A percentile compares a stretch with the other conserved stretches of the same genome.
Evolutionary conservation across 495 filamentous ascomycete genomes (phyloP).

Genomic region (Mycothermus thermophilus): DNA sequence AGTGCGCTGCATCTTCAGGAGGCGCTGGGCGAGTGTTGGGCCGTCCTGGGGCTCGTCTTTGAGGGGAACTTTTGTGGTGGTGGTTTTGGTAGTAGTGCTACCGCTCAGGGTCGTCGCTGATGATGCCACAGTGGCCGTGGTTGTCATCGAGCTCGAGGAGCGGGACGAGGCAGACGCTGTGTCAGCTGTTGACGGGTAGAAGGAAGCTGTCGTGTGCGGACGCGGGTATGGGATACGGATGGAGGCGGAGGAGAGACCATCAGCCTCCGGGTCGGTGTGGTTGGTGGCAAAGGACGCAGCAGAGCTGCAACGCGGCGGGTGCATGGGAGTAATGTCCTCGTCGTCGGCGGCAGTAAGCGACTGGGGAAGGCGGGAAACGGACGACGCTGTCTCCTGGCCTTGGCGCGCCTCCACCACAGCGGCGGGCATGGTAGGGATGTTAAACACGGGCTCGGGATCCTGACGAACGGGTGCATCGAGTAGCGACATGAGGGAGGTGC

Average conservation of each 20-base stretch:
- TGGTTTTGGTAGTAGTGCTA: slow-evolving; percentile 25
- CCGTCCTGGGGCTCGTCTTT: slow-evolving; percentile 17
- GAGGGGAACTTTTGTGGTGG: slow-evolving; percentile 36
- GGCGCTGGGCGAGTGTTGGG: slow-evolving; percentile 15
- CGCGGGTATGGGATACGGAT: background rate
- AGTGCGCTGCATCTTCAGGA: slow-evolving; percentile 20
- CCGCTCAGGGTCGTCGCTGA: slow-evolving; percentile 11
- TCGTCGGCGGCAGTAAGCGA: too few relatives aligned
- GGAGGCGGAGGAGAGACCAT: background rate
- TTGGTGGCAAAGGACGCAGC: too few relatives aligned
- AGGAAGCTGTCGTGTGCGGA: background rate
- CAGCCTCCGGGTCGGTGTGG: slow-evolving; percentile 1
- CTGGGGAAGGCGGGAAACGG: background rate
- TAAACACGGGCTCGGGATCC: slow-evolving; percentile 15
- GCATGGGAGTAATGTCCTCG: too few relatives aligned
- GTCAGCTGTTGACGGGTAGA: background rate
- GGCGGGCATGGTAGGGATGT: slow-evolving; percentile 24
- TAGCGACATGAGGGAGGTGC: slow-evolving; percentile 41
- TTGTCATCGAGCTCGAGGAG: background rate
- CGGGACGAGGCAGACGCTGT: background rate
- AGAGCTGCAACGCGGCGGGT: too few relatives aligned
- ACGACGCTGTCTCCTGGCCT: slow-evolving; percentile 7
- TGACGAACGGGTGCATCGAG: slow-evolving; percentile 34
- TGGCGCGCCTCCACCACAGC: slow-evolving; percentile 8
- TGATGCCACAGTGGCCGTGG: background rate